phyloP scores from a whole-genome alignment of 441 rosid species.

The Lepidium campestre region DNA sequence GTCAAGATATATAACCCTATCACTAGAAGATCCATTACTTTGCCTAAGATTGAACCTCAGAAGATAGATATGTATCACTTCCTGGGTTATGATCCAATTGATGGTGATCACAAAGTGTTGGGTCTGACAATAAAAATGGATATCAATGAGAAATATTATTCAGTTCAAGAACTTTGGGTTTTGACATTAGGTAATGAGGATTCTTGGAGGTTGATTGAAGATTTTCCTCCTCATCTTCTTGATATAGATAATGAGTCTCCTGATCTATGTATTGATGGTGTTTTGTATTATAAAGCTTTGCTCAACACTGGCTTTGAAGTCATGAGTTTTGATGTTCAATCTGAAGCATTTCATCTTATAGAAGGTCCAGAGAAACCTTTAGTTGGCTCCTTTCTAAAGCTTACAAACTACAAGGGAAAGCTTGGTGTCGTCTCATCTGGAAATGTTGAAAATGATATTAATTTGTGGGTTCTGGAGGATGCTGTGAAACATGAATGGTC shows the following conservation, averaged over 20 bases:
- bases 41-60: not conserved
- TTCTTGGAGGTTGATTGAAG: not conserved
- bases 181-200: not conserved
- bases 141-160: too few relatives aligned
- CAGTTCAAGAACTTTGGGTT: not conserved
- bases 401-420: constrained; percentile 7
- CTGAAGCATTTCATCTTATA: not conserved
- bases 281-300: constrained; percentile 7
- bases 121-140: too few relatives aligned
- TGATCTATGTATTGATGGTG: constrained; percentile 11
- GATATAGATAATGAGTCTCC: not conserved
- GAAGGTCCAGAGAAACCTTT: not conserved
- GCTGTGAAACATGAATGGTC: not conserved
- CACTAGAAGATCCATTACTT: constrained; percentile 3
- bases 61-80: not conserved
- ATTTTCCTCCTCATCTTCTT: not conserved
- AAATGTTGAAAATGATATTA: not conserved
- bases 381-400: too few relatives aligned
- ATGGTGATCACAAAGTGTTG: not conserved
- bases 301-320: not conserved
- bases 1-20: constrained; percentile 15
- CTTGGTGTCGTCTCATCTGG: not conserved
- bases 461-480: not conserved
- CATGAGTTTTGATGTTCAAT: constrained; percentile 11
- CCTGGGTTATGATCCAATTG: not conserved